Conservation (phyloP, 257 asterid genomes). For the Ocimum tenuiflorum region DNA sequence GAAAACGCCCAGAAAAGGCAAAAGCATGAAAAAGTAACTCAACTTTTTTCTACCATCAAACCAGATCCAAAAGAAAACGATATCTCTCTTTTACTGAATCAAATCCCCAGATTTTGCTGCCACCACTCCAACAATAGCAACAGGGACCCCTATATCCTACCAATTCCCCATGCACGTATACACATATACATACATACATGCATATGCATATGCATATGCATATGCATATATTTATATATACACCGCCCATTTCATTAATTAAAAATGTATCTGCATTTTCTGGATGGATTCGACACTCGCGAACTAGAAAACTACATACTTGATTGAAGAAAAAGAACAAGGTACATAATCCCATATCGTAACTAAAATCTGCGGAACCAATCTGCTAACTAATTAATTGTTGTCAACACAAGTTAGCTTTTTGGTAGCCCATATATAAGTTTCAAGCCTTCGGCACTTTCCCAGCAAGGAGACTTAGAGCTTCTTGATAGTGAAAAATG, state of each 20-base stretch:
- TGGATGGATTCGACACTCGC: background rate
- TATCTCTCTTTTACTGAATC: background rate
- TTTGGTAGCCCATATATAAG: too few relatives aligned
- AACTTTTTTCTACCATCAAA: background rate
- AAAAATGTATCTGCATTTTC: background rate
- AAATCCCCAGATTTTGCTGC: background rate
- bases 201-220: too few relatives aligned
- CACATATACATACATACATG: background rate
- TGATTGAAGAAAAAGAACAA: background rate
- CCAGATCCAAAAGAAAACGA: background rate
- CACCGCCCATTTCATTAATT: too few relatives aligned
- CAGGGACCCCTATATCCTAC: background rate
- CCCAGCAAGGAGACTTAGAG: conserved; percentile 12
- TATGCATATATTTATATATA: too few relatives aligned
- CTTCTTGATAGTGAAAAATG: conserved; percentile 30
- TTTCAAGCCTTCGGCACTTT: conserved; percentile 19
- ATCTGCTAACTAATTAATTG: background rate
- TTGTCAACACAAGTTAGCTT: background rate
- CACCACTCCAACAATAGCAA: background rate
- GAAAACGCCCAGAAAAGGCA: conserved; percentile 5
- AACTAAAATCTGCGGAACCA: background rate
- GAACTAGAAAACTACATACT: background rate
- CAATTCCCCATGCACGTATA: conserved; percentile 8
- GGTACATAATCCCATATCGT: background rate
- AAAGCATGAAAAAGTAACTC: background rate